Evolutionary conservation across 345 rosid genomes (phyloP), one percentile per base, ranked within the genome.

Genomic region (Populus euphratica): DNA sequence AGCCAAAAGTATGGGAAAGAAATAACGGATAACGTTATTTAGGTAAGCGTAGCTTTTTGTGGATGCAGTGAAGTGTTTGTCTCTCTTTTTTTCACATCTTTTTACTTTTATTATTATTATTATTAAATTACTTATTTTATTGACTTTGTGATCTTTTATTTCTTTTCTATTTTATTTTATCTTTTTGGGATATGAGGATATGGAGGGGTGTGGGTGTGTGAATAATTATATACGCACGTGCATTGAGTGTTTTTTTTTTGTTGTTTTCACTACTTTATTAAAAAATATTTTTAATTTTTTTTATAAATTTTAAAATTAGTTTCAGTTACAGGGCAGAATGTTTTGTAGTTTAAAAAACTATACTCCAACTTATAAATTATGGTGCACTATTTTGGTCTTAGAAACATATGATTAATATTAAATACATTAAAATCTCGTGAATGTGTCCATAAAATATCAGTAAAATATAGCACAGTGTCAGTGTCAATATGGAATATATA

Each of bases 191-290:
- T 79, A 82, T 76, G 41, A 79, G 85, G 87, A 73, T 77, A 20
- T 2, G 59, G 72, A 52, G 49, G 49, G 76, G 73, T 41, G 84
- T 82, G 80, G 84, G 76, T 66, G 86, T 68, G 91, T 81, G 12
- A 84, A 90, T 88, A 81, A 91, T 89, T 83, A 87, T 80, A 81
- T 73, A 85, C 74, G 83, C 92, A 89, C 96, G 91, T 93, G 94
- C 81, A 69, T 21, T 27, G 23, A 25, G 76, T 49, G 29, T 27
- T 27, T 44, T 70, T 85, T 59, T 12, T 21, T 54, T 11, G 29
- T 23, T 56, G 59, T 52, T 23, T 56, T 56, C 25, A n/a, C 62
- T 11, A 2, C 14, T 41, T 41, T 10, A 10, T 41, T 10, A 10
- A 0, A 9, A 41, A 41, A 9, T 41, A 41, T 41, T 41, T 41